These are phyloP conservation scores for Selaginella moellendorffii DNA, from an alignment of 75 land plant species.

Conservation along the genomic window DNA sequence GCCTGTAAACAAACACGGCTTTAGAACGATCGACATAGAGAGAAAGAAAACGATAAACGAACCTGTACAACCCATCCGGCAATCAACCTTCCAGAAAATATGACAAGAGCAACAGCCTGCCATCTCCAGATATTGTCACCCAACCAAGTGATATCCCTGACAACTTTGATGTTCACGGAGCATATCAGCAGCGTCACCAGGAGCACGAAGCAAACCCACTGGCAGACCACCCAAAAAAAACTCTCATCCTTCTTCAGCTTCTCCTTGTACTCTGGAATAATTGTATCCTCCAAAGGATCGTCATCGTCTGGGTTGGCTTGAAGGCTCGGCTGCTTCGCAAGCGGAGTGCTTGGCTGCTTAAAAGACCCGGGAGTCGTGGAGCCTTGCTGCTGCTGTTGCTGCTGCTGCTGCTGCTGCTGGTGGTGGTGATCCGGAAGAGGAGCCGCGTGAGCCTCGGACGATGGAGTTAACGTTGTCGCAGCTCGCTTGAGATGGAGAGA, in stretches of 20 bases:
- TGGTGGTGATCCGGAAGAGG: background rate
- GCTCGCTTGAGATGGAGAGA: background rate
- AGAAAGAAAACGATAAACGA: background rate
- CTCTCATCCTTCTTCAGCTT: slow-evolving; percentile 12
- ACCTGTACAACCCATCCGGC: slow-evolving; percentile 29
- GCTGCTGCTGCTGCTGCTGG: slow-evolving; percentile 11
- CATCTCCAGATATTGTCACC: slow-evolving; percentile 25
- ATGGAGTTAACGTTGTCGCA: background rate
- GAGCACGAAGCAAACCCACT: slow-evolving; percentile 19
- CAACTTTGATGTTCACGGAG: slow-evolving; percentile 10
- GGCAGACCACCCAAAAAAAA: slow-evolving; percentile 9
- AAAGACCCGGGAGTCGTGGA: slow-evolving; percentile 9
- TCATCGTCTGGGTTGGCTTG: slow-evolving; percentile 1
- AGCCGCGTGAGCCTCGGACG: background rate
- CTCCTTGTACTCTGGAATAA: slow-evolving; percentile 24
- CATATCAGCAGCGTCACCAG: slow-evolving; percentile 17
- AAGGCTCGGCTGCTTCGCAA: background rate
- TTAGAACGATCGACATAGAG: background rate
- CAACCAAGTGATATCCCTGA: slow-evolving; percentile 13
- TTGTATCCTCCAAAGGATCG: slow-evolving; percentile 26
- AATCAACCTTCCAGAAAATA: slow-evolving; percentile 26
- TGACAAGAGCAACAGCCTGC: slow-evolving; percentile 23
- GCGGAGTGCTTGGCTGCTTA: background rate
- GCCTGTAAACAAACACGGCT: slow-evolving; percentile 14
- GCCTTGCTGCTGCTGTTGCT: background rate